Conservation (phyloP, 2,329 filamentous ascomycete genomes). For the Epichloe hybrida region DNA sequence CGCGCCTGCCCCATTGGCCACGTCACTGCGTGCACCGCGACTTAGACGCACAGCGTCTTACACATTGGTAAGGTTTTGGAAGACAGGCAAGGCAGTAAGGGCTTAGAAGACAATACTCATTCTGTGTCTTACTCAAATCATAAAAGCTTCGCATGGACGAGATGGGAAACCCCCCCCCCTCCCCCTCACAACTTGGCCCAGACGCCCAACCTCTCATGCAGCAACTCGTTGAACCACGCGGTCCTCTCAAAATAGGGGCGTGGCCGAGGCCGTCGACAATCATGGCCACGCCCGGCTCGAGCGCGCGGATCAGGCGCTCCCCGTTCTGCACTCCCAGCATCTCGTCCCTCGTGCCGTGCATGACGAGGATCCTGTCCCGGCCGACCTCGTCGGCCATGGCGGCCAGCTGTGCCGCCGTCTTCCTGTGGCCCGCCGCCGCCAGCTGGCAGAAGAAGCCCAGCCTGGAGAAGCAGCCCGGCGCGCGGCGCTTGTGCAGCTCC, state of each 20-base stretch:
- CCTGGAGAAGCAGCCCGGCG: constrained; percentile 45
- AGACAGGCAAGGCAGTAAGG: too few relatives aligned
- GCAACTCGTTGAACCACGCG: constrained; percentile 50
- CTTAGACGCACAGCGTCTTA: too few relatives aligned
- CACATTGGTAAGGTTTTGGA: too few relatives aligned
- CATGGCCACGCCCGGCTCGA: constrained; percentile 47
- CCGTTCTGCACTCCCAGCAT: constrained; percentile 67
- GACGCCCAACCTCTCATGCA: constrained; percentile 41
- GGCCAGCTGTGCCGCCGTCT: constrained; percentile 50
- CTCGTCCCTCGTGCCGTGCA: constrained; percentile 64
- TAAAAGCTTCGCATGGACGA: not conserved
- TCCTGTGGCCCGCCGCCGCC: constrained; percentile 66
- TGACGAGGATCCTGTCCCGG: constrained; percentile 57
- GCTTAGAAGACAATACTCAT: too few relatives aligned
- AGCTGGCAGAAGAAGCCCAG: constrained; percentile 65
- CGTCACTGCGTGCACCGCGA: too few relatives aligned
- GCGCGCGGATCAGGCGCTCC: constrained; percentile 48
- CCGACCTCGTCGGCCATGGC: constrained; percentile 56
- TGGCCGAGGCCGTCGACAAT: constrained; percentile 65
- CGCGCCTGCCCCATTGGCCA: too few relatives aligned
- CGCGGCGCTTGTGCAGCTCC: constrained; percentile 58
- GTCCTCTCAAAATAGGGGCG: constrained; percentile 58
- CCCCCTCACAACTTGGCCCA: constrained; percentile 33
- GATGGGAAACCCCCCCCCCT: too few relatives aligned
- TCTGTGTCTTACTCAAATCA: too few relatives aligned